A percentile compares a stretch with the other conserved stretches of the same genome.
Conservation (phyloP, 140 eudicot species). For the Bidens hawaiensis region DNA sequence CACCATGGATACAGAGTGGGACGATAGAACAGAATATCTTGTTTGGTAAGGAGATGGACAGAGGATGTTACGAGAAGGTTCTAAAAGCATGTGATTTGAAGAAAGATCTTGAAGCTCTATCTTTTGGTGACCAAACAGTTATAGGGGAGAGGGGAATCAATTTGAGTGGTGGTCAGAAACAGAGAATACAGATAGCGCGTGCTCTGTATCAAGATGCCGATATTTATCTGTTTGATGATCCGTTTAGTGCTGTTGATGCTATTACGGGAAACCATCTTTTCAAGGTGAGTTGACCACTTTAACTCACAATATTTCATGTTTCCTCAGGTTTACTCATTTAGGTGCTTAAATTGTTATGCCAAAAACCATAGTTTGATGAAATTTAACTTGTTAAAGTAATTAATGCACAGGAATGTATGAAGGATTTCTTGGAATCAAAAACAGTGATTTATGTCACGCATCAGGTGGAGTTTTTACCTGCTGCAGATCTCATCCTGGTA, state of each 20-base stretch:
- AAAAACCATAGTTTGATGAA: background rate
- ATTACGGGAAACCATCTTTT: constrained; percentile 38
- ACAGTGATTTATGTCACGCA: constrained; percentile 82
- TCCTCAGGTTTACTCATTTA: background rate
- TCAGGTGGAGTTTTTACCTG: constrained; percentile 58
- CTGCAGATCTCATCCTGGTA: constrained; percentile 64
- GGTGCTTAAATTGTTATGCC: background rate
- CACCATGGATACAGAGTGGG: constrained; percentile 86
- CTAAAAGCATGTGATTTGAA: constrained; percentile 73
- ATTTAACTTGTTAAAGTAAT: constrained; percentile 3
- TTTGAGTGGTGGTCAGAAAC: constrained; percentile 91
- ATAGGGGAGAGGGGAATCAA: constrained; percentile 86
- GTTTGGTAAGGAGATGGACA: constrained; percentile 69
- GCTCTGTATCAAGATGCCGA: constrained; percentile 86
- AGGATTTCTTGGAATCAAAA: constrained; percentile 59
- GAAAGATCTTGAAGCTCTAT: constrained; percentile 63
- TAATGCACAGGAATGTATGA: constrained; percentile 59
- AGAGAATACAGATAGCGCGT: constrained; percentile 81
- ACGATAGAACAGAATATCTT: constrained; percentile 66
- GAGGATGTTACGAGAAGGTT: constrained; percentile 46
- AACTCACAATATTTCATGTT: background rate
- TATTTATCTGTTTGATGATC: constrained; percentile 56
- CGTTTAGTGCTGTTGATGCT: constrained; percentile 54
- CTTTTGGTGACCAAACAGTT: constrained; percentile 77
- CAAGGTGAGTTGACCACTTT: constrained; percentile 21